Conservation (phyloP, 768 basidiomycete species). For the Auriculariales sp. region DNA sequence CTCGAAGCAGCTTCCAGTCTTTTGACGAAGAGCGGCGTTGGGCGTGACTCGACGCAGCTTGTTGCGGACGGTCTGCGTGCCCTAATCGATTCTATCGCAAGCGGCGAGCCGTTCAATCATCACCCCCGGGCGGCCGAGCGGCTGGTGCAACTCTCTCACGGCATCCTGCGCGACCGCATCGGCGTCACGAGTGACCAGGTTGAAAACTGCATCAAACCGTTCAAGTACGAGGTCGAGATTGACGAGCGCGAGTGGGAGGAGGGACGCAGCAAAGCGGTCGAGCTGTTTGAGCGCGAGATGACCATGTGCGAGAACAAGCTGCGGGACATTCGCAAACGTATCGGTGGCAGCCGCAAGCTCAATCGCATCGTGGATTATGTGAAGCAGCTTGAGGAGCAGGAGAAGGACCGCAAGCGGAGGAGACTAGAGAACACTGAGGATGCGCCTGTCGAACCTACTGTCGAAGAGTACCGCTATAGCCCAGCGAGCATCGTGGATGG, state of each 20-base stretch:
- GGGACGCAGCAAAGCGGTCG: constrained; percentile 61
- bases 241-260: constrained; percentile 85
- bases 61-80: constrained; percentile 87
- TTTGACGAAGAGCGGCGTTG: constrained; percentile 91
- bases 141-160: constrained; percentile 83
- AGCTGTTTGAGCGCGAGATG: constrained; percentile 75
- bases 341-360: constrained; percentile 76
- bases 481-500: constrained; percentile 83
- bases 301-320: constrained; percentile 74
- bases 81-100: constrained; percentile 79
- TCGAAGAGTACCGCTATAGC: constrained; percentile 79
- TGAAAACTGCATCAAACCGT: constrained; percentile 99
- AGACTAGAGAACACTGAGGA: constrained; percentile 26
- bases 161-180: constrained; percentile 83
- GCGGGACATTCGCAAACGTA: constrained; percentile 71
- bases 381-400: constrained; percentile 62
- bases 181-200: constrained; percentile 96
- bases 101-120: constrained; percentile 80
- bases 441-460: constrained; percentile 20
- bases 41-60: constrained; percentile 83
- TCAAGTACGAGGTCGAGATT: constrained; percentile 95
- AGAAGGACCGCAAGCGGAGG: constrained; percentile 45
- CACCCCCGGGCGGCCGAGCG: constrained; percentile 84
- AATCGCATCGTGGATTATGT: constrained; percentile 68
- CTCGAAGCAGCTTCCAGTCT: constrained; percentile 86